These are phyloP conservation scores for Solanum hybrid DNA, from an alignment of 305 asterid species.

Conservation along the genomic window DNA sequence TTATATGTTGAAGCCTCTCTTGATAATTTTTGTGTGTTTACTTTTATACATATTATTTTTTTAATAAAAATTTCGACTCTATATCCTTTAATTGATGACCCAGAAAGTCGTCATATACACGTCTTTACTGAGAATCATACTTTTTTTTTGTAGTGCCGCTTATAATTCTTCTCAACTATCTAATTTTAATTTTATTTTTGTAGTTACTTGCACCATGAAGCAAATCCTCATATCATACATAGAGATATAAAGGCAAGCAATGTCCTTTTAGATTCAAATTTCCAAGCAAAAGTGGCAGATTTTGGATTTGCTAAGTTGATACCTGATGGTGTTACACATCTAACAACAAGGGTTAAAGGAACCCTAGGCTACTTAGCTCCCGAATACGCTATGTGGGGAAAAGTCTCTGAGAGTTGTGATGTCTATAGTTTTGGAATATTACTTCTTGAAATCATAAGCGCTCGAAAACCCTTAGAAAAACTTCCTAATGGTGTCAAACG, in stretches of 20 bases:
- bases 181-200: background rate
- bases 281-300: constrained; percentile 62
- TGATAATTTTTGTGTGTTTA: too few species aligned
- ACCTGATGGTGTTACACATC: constrained; percentile 62
- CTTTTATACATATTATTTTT: too few species aligned
- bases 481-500: constrained; percentile 56
- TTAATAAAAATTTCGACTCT: too few species aligned
- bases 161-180: background rate
- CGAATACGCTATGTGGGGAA: constrained; percentile 82
- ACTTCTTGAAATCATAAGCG: constrained; percentile 55
- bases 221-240: constrained; percentile 69
- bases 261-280: constrained; percentile 50
- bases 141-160: background rate
- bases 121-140: too few species aligned
- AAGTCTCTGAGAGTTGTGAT: constrained; percentile 68
- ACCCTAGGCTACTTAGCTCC: constrained; percentile 73
- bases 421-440: constrained; percentile 73
- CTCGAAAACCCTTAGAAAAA: constrained; percentile 51
- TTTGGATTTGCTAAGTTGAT: constrained; percentile 71
- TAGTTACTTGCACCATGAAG: constrained; percentile 74
- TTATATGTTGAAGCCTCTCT: too few species aligned
- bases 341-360: constrained; percentile 77
- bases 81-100: too few species aligned
- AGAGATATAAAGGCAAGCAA: constrained; percentile 79
- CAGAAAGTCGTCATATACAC: too few species aligned